Conservation (phyloP, 164 flowering plant genomes). For the Stephania cephalantha region DNA sequence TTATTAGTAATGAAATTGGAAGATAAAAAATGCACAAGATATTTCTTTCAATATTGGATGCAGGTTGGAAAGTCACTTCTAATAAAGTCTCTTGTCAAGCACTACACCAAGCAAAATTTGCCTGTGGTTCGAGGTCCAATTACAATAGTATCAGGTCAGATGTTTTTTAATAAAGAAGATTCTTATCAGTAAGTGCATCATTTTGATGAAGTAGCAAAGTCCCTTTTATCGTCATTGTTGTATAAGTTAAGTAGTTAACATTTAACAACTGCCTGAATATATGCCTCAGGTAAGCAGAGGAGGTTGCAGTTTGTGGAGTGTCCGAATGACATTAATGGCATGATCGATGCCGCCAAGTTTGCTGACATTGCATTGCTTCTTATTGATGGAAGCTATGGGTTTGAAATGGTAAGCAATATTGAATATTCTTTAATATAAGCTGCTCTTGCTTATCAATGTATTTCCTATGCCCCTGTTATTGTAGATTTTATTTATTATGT, state of each 20-base stretch:
- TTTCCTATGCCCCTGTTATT: not conserved
- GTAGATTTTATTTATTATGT: not conserved
- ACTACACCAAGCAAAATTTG: slow-evolving; percentile 81
- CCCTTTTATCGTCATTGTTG: not conserved
- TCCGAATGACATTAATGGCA: slow-evolving; percentile 94
- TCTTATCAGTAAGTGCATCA: not conserved
- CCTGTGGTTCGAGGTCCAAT: slow-evolving; percentile 90
- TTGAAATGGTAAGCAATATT: slow-evolving; percentile 80
- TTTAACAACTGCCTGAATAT: not conserved
- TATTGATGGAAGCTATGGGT: slow-evolving; percentile 93
- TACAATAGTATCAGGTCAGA: slow-evolving; percentile 80
- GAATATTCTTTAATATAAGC: not conserved
- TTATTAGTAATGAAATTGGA: not conserved
- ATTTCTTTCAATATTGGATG: slow-evolving; percentile 8
- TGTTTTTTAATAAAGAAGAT: not conserved
- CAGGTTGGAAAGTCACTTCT: slow-evolving; percentile 94
- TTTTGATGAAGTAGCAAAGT: not conserved
- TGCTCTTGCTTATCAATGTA: not conserved
- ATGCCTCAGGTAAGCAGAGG: slow-evolving; percentile 69
- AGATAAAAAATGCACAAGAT: not conserved
- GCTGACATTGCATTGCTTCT: slow-evolving; percentile 89
- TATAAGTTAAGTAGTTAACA: too few relatives aligned
- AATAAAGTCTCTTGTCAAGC: slow-evolving; percentile 81
- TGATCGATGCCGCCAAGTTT: slow-evolving; percentile 92
- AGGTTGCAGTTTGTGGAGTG: slow-evolving; percentile 92